These are phyloP conservation scores for Durusdinium trenchii DNA, from an alignment of 73 alveolate species.

Conservation along the genomic window DNA sequence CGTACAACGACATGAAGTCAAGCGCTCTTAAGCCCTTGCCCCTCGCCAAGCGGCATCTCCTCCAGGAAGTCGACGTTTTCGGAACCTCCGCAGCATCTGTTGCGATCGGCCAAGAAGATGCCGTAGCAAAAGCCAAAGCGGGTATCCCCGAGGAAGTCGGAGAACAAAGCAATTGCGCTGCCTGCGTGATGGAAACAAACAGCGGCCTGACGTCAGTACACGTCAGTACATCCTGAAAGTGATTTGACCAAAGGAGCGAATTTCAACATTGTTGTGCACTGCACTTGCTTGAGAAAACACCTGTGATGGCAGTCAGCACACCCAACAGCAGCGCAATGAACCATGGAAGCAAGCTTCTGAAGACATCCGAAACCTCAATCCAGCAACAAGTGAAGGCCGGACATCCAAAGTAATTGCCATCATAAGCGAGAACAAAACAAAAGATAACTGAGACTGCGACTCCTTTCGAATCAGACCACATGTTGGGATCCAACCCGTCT, in stretches of 20 bases:
- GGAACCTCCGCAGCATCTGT: constrained; percentile 72
- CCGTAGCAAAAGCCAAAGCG: constrained; percentile 76
- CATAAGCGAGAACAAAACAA: background rate
- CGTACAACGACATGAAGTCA: too few relatives aligned
- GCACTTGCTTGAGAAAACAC: background rate
- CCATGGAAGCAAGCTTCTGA: constrained; percentile 76
- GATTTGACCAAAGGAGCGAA: background rate
- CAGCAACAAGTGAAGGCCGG: background rate
- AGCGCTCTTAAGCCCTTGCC: background rate
- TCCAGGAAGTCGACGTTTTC: constrained; percentile 55
- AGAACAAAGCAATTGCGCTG: constrained; percentile 51
- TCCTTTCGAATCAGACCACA: background rate
- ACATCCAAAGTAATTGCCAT: background rate
- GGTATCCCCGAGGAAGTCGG: constrained; percentile 78
- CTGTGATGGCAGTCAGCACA: constrained; percentile 87
- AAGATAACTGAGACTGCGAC: background rate
- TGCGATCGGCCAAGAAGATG: constrained; percentile 66
- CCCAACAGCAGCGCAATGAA: constrained; percentile 62
- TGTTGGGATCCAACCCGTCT: background rate
- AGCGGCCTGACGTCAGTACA: background rate
- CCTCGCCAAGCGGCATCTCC: constrained; percentile 19
- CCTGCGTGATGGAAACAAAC: background rate
- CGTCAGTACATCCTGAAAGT: background rate
- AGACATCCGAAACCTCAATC: constrained; percentile 41
- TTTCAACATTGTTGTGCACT: background rate